Conservation (phyloP, 495 filamentous ascomycete genomes). For the Parachaetomium inaequale region DNA sequence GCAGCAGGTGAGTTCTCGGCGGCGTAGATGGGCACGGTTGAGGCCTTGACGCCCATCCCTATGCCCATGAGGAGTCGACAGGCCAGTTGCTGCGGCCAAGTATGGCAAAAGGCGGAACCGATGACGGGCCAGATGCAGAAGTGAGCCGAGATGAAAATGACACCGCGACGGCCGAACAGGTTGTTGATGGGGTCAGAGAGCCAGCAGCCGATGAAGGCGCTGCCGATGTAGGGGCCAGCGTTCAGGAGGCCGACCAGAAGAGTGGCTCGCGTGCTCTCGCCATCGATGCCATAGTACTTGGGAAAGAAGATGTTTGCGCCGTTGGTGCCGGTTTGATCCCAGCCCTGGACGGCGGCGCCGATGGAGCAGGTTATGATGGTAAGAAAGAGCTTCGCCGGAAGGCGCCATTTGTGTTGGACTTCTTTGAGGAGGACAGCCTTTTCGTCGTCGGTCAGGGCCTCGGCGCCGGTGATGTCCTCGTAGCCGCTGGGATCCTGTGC, state of each 20-base stretch:
- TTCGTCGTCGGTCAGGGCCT: conserved; percentile 55
- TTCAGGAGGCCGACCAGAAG: conserved; percentile 52
- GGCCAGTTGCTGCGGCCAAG: conserved; percentile 59
- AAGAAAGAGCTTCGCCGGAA: conserved; percentile 56
- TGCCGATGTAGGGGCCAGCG: conserved; percentile 50
- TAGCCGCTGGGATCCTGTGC: conserved; percentile 57
- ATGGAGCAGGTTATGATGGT: conserved; percentile 69
- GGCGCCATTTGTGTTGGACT: conserved; percentile 59
- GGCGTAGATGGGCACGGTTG: conserved; percentile 67
- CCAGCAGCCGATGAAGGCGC: conserved; percentile 59
- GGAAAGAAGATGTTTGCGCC: conserved; percentile 71
- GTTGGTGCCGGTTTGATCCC: conserved; percentile 72
- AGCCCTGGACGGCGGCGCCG: conserved; percentile 71
- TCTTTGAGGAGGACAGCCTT: conserved; percentile 53
- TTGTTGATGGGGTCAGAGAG: conserved; percentile 67
- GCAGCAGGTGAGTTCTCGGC: conserved; percentile 72
- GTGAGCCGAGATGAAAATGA: conserved; percentile 63
- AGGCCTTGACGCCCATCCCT: conserved; percentile 64
- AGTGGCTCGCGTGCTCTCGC: conserved; percentile 46
- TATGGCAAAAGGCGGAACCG: conserved; percentile 61
- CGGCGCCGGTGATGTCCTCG: conserved; percentile 47
- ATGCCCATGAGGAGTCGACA: conserved; percentile 65
- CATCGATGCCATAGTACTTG: conserved; percentile 40
- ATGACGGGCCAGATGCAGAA: conserved; percentile 62
- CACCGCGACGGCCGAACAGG: conserved; percentile 60